These are phyloP conservation scores for Artemisia tridentata DNA, from an alignment of 129 eudicot species.

Conservation along the genomic window DNA sequence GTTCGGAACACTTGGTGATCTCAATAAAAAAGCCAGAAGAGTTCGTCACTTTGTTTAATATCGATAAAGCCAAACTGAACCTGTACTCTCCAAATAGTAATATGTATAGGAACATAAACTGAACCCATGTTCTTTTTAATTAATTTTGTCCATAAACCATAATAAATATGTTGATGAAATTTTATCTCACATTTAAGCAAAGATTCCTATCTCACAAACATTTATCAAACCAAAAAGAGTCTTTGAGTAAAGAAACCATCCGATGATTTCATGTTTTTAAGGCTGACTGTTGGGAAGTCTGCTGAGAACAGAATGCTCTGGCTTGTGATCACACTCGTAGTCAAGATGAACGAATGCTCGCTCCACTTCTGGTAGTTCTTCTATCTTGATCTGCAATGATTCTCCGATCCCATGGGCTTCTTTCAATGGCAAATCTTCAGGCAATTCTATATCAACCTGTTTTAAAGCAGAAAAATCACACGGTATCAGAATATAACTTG, in stretches of 20 bases:
- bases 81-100: not conserved
- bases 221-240: not conserved
- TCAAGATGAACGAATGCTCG: slow-evolving; percentile 80
- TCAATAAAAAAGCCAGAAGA: not conserved
- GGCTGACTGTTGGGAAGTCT: slow-evolving; percentile 61
- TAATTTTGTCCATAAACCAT: slow-evolving; percentile 7
- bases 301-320: slow-evolving; percentile 62
- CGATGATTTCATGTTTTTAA: slow-evolving; percentile 18
- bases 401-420: slow-evolving; percentile 77
- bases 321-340: slow-evolving; percentile 79
- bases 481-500: not conserved
- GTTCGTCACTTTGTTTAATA: not conserved
- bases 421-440: slow-evolving; percentile 64
- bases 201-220: slow-evolving; percentile 11
- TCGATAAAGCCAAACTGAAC: not conserved
- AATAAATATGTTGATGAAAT: slow-evolving; percentile 8
- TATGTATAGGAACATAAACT: not conserved
- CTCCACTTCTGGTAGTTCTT: slow-evolving; percentile 74
- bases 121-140: not conserved
- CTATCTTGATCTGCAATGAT: slow-evolving; percentile 65
- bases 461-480: not conserved
- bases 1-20: not conserved
- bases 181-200: slow-evolving; percentile 12
- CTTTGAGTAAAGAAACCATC: slow-evolving; percentile 6
- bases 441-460: slow-evolving; percentile 73